These are phyloP conservation scores for Neobulgaria alba DNA, from an alignment of 2,329 filamentous ascomycete genomes.

Conservation along the genomic window DNA sequence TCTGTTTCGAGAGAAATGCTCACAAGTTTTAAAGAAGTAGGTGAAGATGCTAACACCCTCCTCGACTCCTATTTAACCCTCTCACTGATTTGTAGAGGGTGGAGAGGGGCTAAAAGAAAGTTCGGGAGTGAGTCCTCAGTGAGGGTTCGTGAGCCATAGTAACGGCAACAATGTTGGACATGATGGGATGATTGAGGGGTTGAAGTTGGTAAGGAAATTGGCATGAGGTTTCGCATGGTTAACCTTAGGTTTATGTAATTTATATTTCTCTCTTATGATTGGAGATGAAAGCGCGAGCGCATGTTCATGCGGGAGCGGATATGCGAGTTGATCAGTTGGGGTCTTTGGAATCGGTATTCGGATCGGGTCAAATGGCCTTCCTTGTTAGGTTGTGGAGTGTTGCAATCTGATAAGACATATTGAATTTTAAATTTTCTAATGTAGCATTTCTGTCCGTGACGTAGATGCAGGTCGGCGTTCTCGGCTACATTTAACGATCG, in stretches of 20 bases:
- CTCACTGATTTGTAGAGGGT: slow-evolving; percentile 56
- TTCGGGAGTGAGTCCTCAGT: slow-evolving; percentile 62
- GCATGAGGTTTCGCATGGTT: slow-evolving; percentile 60
- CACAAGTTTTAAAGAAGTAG: slow-evolving; percentile 58
- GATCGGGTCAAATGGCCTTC: no score
- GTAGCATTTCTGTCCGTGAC: no score
- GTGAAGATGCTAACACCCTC: slow-evolving; percentile 61
- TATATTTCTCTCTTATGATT: no score
- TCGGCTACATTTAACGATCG: no score
- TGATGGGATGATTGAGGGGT: slow-evolving; percentile 66
- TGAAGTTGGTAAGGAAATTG: slow-evolving; percentile 61
- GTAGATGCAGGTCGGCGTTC: no score
- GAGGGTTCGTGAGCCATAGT: slow-evolving; percentile 43
- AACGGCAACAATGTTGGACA: slow-evolving; percentile 57
- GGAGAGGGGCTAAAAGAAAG: slow-evolving; percentile 60
- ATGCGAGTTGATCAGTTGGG: no score
- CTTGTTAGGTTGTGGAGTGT: no score
- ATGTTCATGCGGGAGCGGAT: no score
- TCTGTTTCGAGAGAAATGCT: slow-evolving; percentile 65
- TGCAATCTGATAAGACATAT: no score
- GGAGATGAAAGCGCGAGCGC: not conserved
- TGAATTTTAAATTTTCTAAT: no score
- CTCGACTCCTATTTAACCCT: slow-evolving; percentile 68
- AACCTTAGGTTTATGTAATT: no score
- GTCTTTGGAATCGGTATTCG: no score